Percentiles rank a stretch among this genome's conserved stretches.
These are phyloP conservation scores for Scytalidium lignicola DNA, from an alignment of 2,329 filamentous ascomycete species.

Conservation along the genomic window DNA sequence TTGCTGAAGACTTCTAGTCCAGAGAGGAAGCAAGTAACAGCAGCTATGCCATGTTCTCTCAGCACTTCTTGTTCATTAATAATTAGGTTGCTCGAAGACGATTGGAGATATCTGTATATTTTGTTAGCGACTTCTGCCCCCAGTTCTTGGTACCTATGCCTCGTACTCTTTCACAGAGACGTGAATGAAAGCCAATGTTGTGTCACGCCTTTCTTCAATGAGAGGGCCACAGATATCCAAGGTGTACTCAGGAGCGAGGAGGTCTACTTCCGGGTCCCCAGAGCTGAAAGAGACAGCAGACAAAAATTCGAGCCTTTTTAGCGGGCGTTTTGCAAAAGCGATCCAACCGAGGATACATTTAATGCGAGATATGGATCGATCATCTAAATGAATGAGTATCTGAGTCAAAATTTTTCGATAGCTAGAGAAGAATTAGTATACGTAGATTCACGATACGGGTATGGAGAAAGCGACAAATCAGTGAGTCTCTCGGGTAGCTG, in stretches of 20 bases:
- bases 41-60: slow-evolving; percentile 18
- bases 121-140: background rate
- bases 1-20: slow-evolving; percentile 15
- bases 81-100: slow-evolving; percentile 1
- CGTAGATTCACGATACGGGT: background rate
- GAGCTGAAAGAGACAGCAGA: slow-evolving; percentile 29
- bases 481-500: slow-evolving; percentile 15
- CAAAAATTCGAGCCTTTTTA: slow-evolving; percentile 28
- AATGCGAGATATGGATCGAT: slow-evolving; percentile 24
- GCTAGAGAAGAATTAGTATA: slow-evolving; percentile 12
- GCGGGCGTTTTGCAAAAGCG: slow-evolving; percentile 30
- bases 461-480: background rate
- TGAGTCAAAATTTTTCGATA: slow-evolving; percentile 26
- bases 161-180: slow-evolving; percentile 9
- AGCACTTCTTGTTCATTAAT: slow-evolving; percentile 7
- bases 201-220: slow-evolving; percentile 4
- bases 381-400: slow-evolving; percentile 20
- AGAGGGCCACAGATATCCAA: slow-evolving; percentile 7
- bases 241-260: slow-evolving; percentile 18
- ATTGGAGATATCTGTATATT: slow-evolving; percentile 11
- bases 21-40: slow-evolving; percentile 20
- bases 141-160: background rate
- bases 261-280: slow-evolving; percentile 1
- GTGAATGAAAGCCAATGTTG: slow-evolving; percentile 9
- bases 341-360: slow-evolving; percentile 31